Base-by-base conservation (phyloP, 169 alveolate genomes). In the Toxoplasma gondii region DNA sequence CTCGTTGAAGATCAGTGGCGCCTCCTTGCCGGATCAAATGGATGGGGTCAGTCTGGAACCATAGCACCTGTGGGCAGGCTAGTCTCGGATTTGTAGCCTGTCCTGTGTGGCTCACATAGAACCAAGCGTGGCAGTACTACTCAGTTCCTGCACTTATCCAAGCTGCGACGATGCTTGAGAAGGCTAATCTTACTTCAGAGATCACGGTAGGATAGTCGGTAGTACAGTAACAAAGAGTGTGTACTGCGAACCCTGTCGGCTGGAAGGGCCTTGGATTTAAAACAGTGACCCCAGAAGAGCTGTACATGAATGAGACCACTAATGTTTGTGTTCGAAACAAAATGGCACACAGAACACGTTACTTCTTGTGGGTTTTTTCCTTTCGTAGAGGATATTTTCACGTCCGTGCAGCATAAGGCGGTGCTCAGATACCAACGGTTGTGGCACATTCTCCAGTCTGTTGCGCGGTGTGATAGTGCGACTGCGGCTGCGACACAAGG, bases 1-100 rank as follows among this genome's bases (percentile, higher is more conserved):
- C 87, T 78, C 87, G 45, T 78, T 38, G 87, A 78, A 78, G 45
- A 78, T 39, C 87, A 78, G 87, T 78, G 87, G 87, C 87, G 87
- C 44, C 41, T 78, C 53, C 87, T 78, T 22, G 87, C 31, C 44
- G 87, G 87, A 31, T 78, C 87, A 12, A 41, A 78, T 16, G 87
- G 87, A 78, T 78, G 87, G 87, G 87, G 87, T 78, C 31, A 78
- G 87, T 78, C 78, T 64, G 29, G 27, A 64, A 64, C 12, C 78
- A 49, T 49, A 49, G 58, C 58, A 17, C 58, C 58, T 49, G 58
- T 49, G 12, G 27, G 0, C 58, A 49, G 78, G 78, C 78, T 64
- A 24, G 0, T 24, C 78, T 49, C 22, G 27, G 5, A 64, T 54
- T 12, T 17, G 17, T 54, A 24, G 78, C 78, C 78, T 64, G 36